Conservation (phyloP, 345 rosid genomes). For the Capsella bursapastoris region DNA sequence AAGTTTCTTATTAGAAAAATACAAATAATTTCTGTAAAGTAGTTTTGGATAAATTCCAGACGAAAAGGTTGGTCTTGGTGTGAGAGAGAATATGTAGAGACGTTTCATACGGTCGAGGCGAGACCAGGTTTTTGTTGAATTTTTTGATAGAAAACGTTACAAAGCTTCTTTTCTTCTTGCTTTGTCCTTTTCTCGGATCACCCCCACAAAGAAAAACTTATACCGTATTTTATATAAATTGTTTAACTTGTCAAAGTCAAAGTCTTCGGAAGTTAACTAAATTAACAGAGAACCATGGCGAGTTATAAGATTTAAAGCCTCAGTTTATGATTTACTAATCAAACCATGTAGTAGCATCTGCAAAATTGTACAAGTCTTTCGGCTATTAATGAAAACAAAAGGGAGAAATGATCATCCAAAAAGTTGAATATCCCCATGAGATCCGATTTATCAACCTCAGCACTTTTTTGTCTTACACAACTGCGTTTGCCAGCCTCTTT, state of each 20-base stretch:
- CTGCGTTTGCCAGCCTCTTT: constrained; percentile 29
- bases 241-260: background rate
- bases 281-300: constrained; percentile 11
- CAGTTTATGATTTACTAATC: background rate
- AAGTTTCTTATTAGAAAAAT: background rate
- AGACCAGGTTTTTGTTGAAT: constrained; percentile 18
- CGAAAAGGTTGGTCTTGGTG: constrained; percentile 9
- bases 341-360: background rate
- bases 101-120: constrained; percentile 14
- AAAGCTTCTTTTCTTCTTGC: constrained; percentile 27
- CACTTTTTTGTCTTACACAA: constrained; percentile 17
- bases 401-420: constrained; percentile 2
- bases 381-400: background rate
- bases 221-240: too few relatives aligned
- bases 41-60: constrained; percentile 1
- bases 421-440: constrained; percentile 27
- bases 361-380: background rate
- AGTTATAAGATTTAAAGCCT: background rate
- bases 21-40: constrained; percentile 5
- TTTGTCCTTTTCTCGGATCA: background rate
- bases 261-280: constrained; percentile 15
- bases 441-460: constrained; percentile 18
- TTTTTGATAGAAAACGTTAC: constrained; percentile 27
- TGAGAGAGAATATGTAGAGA: constrained; percentile 1
- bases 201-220: too few relatives aligned